A percentile compares a stretch with the other conserved stretches of the same genome.
Conservation (phyloP, 257 asterid species). For the Forsythia viridissima region DNA sequence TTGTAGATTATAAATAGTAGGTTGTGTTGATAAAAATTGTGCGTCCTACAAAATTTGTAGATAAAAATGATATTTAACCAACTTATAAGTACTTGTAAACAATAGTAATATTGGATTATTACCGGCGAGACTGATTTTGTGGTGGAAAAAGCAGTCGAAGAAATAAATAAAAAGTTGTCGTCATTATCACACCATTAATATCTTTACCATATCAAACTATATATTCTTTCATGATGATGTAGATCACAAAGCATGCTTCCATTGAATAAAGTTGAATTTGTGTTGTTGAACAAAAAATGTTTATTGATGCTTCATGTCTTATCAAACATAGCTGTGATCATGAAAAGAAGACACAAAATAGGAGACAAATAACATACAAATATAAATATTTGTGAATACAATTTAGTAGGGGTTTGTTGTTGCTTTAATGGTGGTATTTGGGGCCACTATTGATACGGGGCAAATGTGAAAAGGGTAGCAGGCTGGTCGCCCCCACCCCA, state of each 20-base stretch:
- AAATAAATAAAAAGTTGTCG: background rate
- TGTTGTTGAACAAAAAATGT: background rate
- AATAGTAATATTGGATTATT: no score
- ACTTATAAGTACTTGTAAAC: no score
- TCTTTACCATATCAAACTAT: background rate
- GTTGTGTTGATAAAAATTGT: no score
- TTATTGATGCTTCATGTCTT: slow-evolving; percentile 18
- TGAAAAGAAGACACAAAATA: slow-evolving; percentile 17
- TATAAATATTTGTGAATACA: background rate
- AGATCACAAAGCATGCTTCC: slow-evolving; percentile 20
- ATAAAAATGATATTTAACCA: no score
- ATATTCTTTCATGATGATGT: slow-evolving; percentile 7
- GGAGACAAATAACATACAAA: slow-evolving; percentile 20
- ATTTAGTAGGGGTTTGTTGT: background rate
- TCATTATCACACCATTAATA: background rate
- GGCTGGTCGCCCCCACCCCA: background rate
- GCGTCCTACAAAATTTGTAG: no score
- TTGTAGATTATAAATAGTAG: no score
- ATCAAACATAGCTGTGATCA: slow-evolving; percentile 32
- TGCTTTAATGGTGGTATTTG: slow-evolving; percentile 2
- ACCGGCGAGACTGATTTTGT: no score
- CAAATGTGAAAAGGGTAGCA: background rate
- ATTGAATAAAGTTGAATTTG: slow-evolving; percentile 18
- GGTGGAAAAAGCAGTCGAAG: no score
- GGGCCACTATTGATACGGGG: slow-evolving; percentile 13